phyloP scores from a whole-genome alignment of 768 basidiomycete genomes.

The Chalciporus pseudorubinellus region DNA sequence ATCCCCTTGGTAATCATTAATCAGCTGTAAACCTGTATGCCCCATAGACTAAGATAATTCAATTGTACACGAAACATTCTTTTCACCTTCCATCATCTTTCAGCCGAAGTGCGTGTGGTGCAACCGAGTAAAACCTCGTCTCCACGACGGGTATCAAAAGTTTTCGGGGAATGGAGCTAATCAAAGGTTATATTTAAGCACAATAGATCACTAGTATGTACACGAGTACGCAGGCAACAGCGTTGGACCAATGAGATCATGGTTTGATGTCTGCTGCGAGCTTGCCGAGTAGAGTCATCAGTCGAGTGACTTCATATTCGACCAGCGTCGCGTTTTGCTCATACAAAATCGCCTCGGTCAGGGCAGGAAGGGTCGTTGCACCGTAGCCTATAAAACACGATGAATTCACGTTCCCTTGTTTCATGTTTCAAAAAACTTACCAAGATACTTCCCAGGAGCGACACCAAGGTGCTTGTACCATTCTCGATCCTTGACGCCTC shows the following conservation, averaged over 20 bases:
- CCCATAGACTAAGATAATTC: background rate
- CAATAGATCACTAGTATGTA: background rate
- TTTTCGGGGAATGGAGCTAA: no score
- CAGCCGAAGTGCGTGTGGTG: no score
- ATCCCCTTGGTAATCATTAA: constrained; percentile 20
- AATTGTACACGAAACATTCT: background rate
- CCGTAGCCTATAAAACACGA: constrained; percentile 57
- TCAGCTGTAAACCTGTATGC: constrained; percentile 6
- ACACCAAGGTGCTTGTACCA: constrained; percentile 88
- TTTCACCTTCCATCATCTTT: background rate
- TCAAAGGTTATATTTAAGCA: background rate
- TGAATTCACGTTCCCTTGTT: background rate
- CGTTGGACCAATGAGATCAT: constrained; percentile 1
- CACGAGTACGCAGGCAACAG: background rate
- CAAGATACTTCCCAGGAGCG: constrained; percentile 84
- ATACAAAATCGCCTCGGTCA: constrained; percentile 73
- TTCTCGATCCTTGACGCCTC: constrained; percentile 74
- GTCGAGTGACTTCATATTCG: constrained; percentile 55
- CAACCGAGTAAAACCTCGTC: no score
- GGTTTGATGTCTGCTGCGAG: constrained; percentile 39
- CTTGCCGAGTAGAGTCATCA: constrained; percentile 52
- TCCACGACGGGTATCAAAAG: no score
- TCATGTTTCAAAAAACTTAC: constrained; percentile 36
- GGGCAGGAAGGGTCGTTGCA: constrained; percentile 77
- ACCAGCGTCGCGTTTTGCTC: constrained; percentile 65